Evolutionary conservation across 805 yeast species (phyloP), one percentile per base, ranked within the genome.

Genomic region (Ogataea methylovora): DNA sequence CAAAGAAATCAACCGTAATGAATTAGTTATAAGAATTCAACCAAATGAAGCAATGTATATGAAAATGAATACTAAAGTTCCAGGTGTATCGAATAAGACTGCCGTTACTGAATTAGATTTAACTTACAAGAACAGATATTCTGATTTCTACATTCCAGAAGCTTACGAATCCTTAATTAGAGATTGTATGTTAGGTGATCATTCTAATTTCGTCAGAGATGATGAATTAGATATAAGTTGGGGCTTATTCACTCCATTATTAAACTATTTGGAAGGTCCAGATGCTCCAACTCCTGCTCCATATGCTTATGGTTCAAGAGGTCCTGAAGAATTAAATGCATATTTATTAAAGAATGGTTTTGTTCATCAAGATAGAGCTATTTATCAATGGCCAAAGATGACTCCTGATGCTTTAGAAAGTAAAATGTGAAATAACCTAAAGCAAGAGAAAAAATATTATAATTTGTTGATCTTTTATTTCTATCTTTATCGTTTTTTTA

Each of bases 121-220:
- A 53, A 83, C 94, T 24, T 92, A 92, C 60, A 64, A 79, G 36
- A 67, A 69, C 33, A 77, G 97, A 55, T 92, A 82, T 66, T 67
- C 83, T 43, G 82, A 85, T 54, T 82, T 85, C 64, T 83, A 92
- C 80, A 88, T 92, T 52, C 97, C 98, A 29, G 96, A 90, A 68
- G 97, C 97, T 27, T 92, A 92, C 61, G 98, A 92, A 67, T 83
- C 96, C 1, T 75, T 92, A 49, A 85, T 92, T 50, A 77, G 94
- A 61, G 97, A 92, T 61, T 84, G 90, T 43, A 62, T 82, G 54
- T 72, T 76, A 46, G 97, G 94, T 37, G 95, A 88, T 61, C 98
- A 92, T 64, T 84, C 97, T 34, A 90, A 90, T 67, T 92, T 92
- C 57, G 97, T 92, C 23, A 81, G 98, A 65, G 97, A 90, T 56